Evolutionary conservation across 2,329 filamentous ascomycete genomes (phyloP), one percentile per base, ranked within the genome.

Genomic region (Aspergillus aculeatinus): DNA sequence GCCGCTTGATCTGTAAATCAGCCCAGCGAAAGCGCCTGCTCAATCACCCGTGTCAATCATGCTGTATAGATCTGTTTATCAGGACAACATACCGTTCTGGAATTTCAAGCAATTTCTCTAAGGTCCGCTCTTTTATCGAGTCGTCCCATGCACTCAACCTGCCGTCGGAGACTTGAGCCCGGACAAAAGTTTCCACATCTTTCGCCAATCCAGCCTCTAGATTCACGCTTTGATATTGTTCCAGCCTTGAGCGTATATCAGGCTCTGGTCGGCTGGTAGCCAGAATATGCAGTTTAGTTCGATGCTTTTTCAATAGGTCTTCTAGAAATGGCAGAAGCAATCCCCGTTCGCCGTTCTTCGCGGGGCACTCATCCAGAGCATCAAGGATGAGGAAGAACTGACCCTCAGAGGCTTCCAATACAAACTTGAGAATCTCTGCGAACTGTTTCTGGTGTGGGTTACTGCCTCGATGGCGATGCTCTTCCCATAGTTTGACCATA

Each of bases 21-120:
- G 55, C 48, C 55, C 55, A 58, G 35, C 35, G 55, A 48, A 58
- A 58, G 23, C 55, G 55, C 27, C 55, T 58, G 49, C 10, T 50
- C 47, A 16, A 42, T 50, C 29, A 25, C 27, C 16, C 2, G 14
- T 52, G 35, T 58, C n/a, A 57, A 50, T 19, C 14, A 25, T n/a
- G n/a, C 27, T 51, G 23, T 57, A 25, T 9, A 33, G 51, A 47
- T 12, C 14, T 11, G 6, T 25, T 21, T 21, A 47, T 9, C 6
- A 31, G 25, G 19, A 14, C 7, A 23, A 21, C 48, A 48, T 51
- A 58, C 48, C 55, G 33, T 48, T 58, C 49, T n/a, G 31, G 16
- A 23, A 44, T 58, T 14, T 58, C 35, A 7, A 58, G 48, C 16
- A 58, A 31, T 29, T 5, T 48, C 21, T 48, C 49, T 1, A 58